These are phyloP conservation scores for Yarrowia galli DNA, from an alignment of 1,139 yeast species.

Conservation along the genomic window DNA sequence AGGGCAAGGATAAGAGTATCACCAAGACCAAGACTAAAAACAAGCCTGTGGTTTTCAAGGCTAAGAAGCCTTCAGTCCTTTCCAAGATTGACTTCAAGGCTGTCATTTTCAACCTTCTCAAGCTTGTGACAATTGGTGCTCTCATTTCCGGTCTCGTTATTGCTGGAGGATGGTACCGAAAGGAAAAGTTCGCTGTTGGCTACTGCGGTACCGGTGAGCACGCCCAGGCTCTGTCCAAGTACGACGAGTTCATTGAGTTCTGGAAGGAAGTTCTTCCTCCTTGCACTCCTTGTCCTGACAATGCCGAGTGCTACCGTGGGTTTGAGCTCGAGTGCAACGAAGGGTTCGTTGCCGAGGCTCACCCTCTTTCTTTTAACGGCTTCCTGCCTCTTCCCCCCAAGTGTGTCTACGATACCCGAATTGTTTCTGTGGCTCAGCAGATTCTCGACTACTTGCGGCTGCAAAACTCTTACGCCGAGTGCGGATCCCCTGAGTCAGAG, in stretches of 20 bases:
- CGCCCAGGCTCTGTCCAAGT: constrained; percentile 42
- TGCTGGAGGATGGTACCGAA: constrained; percentile 48
- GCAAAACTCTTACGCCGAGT: constrained; percentile 70
- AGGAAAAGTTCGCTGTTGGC: constrained; percentile 49
- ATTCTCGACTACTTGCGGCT: constrained; percentile 71
- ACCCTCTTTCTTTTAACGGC: constrained; percentile 65
- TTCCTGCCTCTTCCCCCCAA: constrained; percentile 64
- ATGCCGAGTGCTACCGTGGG: constrained; percentile 74
- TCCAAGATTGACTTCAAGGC: constrained; percentile 37
- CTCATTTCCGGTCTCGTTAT: constrained; percentile 39
- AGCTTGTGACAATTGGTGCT: constrained; percentile 16
- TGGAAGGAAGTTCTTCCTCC: constrained; percentile 58
- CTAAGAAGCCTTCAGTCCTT: constrained; percentile 25
- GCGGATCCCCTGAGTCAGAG: constrained; percentile 56
- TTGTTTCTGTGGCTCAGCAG: constrained; percentile 70
- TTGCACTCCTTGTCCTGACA: constrained; percentile 81
- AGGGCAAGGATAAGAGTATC: constrained; percentile 38
- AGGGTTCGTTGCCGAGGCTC: constrained; percentile 64
- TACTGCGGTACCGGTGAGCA: constrained; percentile 50
- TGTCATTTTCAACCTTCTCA: constrained; percentile 21
- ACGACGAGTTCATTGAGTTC: constrained; percentile 42
- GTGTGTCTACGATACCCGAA: constrained; percentile 80
- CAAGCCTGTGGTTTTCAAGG: constrained; percentile 34
- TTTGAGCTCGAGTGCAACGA: constrained; percentile 71
- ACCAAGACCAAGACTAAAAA: constrained; percentile 40